Conservation (phyloP, 1,139 yeast species). For the Diutina mesorugosa region DNA sequence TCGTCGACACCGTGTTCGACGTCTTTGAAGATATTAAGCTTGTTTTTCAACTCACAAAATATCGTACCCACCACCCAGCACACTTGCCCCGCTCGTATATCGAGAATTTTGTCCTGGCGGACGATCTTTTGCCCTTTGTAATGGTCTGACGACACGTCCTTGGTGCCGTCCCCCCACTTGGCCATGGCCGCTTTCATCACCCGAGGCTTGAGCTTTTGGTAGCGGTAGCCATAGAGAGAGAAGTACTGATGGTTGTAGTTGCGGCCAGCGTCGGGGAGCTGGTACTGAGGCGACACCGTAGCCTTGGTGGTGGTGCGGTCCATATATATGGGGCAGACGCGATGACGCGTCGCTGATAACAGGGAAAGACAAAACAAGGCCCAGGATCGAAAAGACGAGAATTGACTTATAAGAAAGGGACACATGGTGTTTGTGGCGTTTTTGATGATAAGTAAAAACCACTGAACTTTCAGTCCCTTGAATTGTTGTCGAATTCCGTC, state of each 20-base stretch:
- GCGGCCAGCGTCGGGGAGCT: slow-evolving; percentile 16
- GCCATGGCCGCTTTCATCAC: slow-evolving; percentile 31
- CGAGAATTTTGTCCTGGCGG: slow-evolving; percentile 56
- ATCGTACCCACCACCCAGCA: slow-evolving; percentile 91
- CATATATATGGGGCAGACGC: not conserved
- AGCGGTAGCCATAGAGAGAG: slow-evolving; percentile 56
- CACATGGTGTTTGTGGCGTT: no score
- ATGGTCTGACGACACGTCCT: slow-evolving; percentile 5
- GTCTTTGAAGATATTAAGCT: slow-evolving; percentile 75
- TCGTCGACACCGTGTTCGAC: slow-evolving; percentile 52
- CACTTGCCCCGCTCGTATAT: slow-evolving; percentile 54
- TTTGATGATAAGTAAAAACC: no score
- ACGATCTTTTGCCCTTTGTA: slow-evolving; percentile 21
- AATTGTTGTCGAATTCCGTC: no score
- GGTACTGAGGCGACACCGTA: slow-evolving; percentile 1
- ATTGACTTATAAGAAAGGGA: no score
- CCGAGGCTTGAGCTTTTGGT: slow-evolving; percentile 39
- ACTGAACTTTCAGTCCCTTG: no score
- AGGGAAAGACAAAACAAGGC: no score
- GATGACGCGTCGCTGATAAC: not conserved
- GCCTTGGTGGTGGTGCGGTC: not conserved
- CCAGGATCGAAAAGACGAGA: no score
- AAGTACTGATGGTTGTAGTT: slow-evolving; percentile 63
- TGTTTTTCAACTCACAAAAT: slow-evolving; percentile 71
- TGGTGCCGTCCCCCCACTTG: slow-evolving; percentile 36